Conservation (phyloP, 495 filamentous ascomycete genomes). For the Penicillium pancosmium region DNA sequence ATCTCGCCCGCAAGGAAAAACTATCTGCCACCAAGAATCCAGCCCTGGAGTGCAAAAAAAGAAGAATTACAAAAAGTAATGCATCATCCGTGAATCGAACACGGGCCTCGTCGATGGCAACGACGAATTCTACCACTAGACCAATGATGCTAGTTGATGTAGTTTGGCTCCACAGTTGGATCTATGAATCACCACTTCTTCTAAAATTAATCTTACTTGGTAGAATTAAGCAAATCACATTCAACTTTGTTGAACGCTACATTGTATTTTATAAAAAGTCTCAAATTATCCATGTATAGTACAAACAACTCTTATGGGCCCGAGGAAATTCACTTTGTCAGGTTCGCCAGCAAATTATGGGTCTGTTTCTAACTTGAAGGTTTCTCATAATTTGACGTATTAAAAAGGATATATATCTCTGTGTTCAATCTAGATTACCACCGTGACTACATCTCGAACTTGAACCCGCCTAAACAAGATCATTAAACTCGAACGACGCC, state of each 20-base stretch:
- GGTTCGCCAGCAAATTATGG: neutral
- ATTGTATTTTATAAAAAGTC: no score
- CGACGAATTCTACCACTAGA: slow-evolving; percentile 64
- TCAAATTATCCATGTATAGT: no score
- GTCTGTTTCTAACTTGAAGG: neutral
- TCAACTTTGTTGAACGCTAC: no score
- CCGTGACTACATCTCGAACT: no score
- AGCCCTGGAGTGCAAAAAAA: neutral
- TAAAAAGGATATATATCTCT: no score
- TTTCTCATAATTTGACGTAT: neutral
- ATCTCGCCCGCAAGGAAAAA: neutral
- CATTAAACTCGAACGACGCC: slow-evolving; percentile 22
- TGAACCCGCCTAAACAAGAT: neutral
- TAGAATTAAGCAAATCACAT: no score
- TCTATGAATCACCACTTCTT: neutral
- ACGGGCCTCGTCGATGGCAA: slow-evolving; percentile 62
- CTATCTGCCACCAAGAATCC: no score
- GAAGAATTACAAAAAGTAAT: slow-evolving; percentile 19
- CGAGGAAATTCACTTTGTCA: neutral
- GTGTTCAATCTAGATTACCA: no score
- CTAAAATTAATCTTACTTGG: neutral
- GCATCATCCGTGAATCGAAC: slow-evolving; percentile 62
- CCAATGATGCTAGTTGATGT: slow-evolving; percentile 50
- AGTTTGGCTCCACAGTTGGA: neutral
- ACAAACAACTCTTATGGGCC: no score